Evolutionary conservation across 2,329 filamentous ascomycete genomes (phyloP).

Genomic region (Talaromyces piceae): DNA sequence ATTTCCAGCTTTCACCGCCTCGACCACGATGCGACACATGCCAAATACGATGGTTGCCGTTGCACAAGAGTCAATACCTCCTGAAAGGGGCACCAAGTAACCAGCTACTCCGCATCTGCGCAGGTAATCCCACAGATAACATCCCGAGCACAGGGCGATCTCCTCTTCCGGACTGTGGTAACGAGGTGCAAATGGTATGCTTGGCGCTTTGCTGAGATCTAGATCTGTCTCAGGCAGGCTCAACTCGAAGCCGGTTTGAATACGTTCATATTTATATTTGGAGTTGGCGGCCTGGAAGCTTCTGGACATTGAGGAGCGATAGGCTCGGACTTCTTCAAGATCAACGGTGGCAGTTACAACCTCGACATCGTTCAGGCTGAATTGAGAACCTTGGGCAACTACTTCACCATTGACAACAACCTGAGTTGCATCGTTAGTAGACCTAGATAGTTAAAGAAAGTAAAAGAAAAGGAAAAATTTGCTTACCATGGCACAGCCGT

Average conservation of each 20-base stretch:
- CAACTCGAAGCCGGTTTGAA: slow-evolving; percentile 22
- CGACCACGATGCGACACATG: slow-evolving; percentile 25
- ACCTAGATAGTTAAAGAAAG: no score
- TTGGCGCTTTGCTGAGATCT: slow-evolving; percentile 12
- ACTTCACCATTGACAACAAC: slow-evolving; percentile 51
- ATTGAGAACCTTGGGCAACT: slow-evolving; percentile 22
- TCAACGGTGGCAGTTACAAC: slow-evolving; percentile 58
- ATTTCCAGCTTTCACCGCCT: slow-evolving; percentile 20
- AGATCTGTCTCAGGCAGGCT: slow-evolving; percentile 15
- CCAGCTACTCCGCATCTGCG: slow-evolving; percentile 21
- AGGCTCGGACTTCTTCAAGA: slow-evolving; percentile 58
- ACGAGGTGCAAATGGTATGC: slow-evolving; percentile 13
- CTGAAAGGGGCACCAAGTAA: slow-evolving; percentile 26
- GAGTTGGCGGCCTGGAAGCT: slow-evolving; percentile 21
- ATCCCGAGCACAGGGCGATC: slow-evolving; percentile 17
- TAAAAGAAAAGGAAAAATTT: slow-evolving; percentile 36
- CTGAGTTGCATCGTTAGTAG: not conserved
- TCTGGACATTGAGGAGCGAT: slow-evolving; percentile 18
- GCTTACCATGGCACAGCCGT: slow-evolving; percentile 54
- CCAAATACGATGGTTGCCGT: slow-evolving; percentile 25
- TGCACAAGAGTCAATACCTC: slow-evolving; percentile 27
- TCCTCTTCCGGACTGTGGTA: slow-evolving; percentile 22
- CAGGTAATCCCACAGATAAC: slow-evolving; percentile 27
- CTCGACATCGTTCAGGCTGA: slow-evolving; percentile 47
- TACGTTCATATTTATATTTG: slow-evolving; percentile 19